Percentiles rank a stretch among this genome's conserved stretches.
These are phyloP conservation scores for Penicillium manginii DNA, from an alignment of 495 filamentous ascomycete species.

Conservation along the genomic window DNA sequence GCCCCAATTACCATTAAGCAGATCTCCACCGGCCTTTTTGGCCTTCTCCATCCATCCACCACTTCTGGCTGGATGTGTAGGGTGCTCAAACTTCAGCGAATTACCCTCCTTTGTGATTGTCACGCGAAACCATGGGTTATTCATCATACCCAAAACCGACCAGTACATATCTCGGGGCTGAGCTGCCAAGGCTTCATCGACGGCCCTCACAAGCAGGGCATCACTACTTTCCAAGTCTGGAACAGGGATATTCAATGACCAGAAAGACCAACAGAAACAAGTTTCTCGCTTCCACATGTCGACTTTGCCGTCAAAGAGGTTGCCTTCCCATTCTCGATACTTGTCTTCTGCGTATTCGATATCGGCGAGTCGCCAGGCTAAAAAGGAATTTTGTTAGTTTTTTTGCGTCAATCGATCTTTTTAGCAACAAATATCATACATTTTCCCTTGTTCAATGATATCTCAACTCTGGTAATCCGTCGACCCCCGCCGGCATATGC, in stretches of 20 bases:
- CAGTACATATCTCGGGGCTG: constrained; percentile 97
- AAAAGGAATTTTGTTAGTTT: constrained; percentile 20
- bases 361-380: constrained; percentile 77
- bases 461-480: constrained; percentile 79
- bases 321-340: constrained; percentile 70
- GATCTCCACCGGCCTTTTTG: constrained; percentile 84
- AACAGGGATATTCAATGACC: constrained; percentile 74
- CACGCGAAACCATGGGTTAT: constrained; percentile 93
- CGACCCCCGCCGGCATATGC: constrained; percentile 92
- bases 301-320: constrained; percentile 75
- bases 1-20: constrained; percentile 86
- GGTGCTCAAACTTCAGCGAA: constrained; percentile 81
- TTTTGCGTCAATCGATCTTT: not conserved
- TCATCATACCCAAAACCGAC: constrained; percentile 98
- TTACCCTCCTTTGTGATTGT: constrained; percentile 73
- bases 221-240: constrained; percentile 62
- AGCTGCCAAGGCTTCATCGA: constrained; percentile 89
- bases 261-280: constrained; percentile 94
- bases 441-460: constrained; percentile 70
- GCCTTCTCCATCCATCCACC: constrained; percentile 97
- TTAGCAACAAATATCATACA: constrained; percentile 1
- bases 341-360: constrained; percentile 87
- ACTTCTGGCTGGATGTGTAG: constrained; percentile 78
- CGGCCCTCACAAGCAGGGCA: constrained; percentile 82
- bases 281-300: constrained; percentile 84